phyloP scores from a whole-genome alignment of 306 rosid species.

The Vigna reflexopilosa region DNA sequence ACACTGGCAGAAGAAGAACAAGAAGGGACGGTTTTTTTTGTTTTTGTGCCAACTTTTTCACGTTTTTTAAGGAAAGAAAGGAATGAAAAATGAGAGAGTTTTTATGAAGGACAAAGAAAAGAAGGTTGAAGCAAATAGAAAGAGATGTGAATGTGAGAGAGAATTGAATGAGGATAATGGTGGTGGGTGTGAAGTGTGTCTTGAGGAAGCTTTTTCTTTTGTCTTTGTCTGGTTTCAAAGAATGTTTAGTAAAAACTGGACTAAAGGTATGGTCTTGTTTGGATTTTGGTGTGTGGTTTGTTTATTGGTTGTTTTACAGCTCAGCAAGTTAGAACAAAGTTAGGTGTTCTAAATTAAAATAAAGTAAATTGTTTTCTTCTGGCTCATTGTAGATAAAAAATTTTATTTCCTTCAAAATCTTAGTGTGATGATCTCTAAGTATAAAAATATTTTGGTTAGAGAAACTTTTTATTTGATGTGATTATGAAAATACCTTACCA shows the following conservation, averaged over 20 bases:
- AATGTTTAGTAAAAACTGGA: not conserved
- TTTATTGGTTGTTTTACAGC: constrained; percentile 29
- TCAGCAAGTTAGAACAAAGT: too few species aligned
- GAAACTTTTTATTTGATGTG: too few species aligned
- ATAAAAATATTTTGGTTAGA: too few species aligned
- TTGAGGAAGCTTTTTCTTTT: constrained; percentile 52
- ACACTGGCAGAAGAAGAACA: constrained; percentile 19
- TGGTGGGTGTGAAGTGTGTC: constrained; percentile 39
- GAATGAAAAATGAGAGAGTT: constrained; percentile 47
- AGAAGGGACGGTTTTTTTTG: not conserved
- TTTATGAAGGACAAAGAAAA: constrained; percentile 33
- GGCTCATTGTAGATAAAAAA: too few species aligned
- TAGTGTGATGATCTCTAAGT: too few species aligned
- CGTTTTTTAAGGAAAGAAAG: constrained; percentile 33
- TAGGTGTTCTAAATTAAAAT: too few species aligned
- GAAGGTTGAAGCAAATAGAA: constrained; percentile 15
- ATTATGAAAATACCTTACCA: too few species aligned
- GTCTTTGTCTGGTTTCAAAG: constrained; percentile 54
- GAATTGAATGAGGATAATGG: constrained; percentile 35
- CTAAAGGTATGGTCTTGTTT: not conserved
- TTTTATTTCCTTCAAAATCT: too few species aligned
- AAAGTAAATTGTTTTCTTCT: too few species aligned
- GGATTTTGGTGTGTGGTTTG: not conserved
- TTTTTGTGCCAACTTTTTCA: constrained; percentile 43
- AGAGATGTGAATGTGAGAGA: constrained; percentile 35